These are phyloP conservation scores for Hydnomerulius pinastri DNA, from an alignment of 768 basidiomycete species.

Conservation along the genomic window DNA sequence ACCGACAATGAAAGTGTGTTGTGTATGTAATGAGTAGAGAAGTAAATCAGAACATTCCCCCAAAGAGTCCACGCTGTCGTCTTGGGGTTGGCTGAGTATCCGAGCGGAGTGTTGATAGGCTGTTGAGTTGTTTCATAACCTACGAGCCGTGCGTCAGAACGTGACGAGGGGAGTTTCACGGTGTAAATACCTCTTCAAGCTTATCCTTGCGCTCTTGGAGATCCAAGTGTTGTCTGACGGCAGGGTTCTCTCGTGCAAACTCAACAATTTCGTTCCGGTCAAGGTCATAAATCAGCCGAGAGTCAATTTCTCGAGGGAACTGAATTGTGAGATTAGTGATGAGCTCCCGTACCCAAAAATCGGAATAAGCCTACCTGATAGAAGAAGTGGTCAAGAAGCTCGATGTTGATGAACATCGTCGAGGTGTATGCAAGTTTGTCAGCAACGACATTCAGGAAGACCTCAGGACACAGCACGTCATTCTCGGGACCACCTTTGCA, in stretches of 20 bases:
- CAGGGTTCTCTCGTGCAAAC: constrained; percentile 95
- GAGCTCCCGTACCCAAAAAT: background rate
- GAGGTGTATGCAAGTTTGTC: constrained; percentile 96
- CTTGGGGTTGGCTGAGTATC: constrained; percentile 76
- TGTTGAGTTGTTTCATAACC: constrained; percentile 96
- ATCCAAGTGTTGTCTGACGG: constrained; percentile 84
- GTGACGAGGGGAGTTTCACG: background rate
- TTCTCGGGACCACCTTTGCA: constrained; percentile 87
- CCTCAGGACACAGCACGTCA: constrained; percentile 92
- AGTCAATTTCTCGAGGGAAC: constrained; percentile 98
- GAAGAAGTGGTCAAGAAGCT: constrained; percentile 97
- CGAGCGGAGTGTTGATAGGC: constrained; percentile 83
- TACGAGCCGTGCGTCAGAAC: constrained; percentile 29
- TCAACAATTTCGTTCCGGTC: constrained; percentile 85
- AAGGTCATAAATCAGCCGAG: constrained; percentile 89
- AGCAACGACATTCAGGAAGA: constrained; percentile 94
- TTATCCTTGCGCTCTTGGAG: constrained; percentile 97
- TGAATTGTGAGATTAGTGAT: constrained; percentile 31
- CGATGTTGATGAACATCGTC: constrained; percentile 98
- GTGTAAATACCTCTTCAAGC: constrained; percentile 76
- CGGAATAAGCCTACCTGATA: constrained; percentile 69
- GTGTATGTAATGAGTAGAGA: background rate
- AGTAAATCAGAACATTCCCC: constrained; percentile 60
- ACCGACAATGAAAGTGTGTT: constrained; percentile 10
- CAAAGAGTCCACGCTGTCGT: constrained; percentile 78